Conservation (phyloP, 805 yeast genomes). For the Hanseniaspora opuntiae region DNA sequence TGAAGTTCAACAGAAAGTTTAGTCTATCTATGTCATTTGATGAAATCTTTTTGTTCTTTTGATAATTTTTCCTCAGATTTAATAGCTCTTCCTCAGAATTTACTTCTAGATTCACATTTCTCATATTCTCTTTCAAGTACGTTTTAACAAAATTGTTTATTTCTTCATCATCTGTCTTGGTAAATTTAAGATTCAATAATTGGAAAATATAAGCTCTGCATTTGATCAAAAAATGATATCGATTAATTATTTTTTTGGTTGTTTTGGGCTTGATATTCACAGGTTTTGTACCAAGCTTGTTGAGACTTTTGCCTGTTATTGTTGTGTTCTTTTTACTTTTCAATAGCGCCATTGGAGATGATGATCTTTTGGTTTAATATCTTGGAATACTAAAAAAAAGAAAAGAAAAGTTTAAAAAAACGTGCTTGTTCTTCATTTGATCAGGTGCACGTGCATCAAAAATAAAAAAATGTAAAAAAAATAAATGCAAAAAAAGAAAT, state of each 20-base stretch:
- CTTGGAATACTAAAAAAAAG: too few relatives aligned
- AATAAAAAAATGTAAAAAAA: neutral
- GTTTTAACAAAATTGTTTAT: constrained; percentile 10
- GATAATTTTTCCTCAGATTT: constrained; percentile 13
- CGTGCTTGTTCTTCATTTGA: too few relatives aligned
- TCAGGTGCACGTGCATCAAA: too few relatives aligned
- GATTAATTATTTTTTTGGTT: constrained; percentile 62
- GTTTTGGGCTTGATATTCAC: constrained; percentile 53
- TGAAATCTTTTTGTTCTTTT: constrained; percentile 16
- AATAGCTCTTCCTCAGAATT: constrained; percentile 1
- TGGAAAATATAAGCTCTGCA: constrained; percentile 30
- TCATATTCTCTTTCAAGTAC: constrained; percentile 15
- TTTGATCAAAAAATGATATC: constrained; percentile 61
- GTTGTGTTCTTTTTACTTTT: constrained; percentile 21
- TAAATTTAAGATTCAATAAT: constrained; percentile 14
- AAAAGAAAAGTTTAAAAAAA: too few relatives aligned
- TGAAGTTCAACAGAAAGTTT: constrained; percentile 31
- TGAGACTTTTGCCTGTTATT: constrained; percentile 25
- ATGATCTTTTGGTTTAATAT: neutral
- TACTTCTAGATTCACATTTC: constrained; percentile 14
- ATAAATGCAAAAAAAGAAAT: neutral
- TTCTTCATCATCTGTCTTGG: constrained; percentile 14
- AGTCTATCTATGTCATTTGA: constrained; percentile 10
- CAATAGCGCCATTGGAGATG: constrained; percentile 4
- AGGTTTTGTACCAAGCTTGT: constrained; percentile 23